Conservation (phyloP, 257 asterid species). For the Primulina huaijiensis region DNA sequence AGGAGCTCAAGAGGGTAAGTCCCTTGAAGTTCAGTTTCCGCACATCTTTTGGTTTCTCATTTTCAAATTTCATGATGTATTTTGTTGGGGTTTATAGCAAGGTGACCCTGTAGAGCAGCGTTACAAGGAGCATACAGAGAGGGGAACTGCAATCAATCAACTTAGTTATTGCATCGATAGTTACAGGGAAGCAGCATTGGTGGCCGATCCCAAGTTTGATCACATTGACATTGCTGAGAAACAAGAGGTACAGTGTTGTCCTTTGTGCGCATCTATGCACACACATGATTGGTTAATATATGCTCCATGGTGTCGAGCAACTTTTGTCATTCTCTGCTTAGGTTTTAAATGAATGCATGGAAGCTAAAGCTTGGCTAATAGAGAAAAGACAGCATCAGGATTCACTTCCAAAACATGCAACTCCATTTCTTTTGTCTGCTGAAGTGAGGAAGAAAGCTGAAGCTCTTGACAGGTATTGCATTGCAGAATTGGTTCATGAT, state of each 20-base stretch:
- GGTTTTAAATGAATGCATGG: not conserved
- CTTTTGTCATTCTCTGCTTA: not conserved
- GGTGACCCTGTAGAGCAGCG: conserved; percentile 66
- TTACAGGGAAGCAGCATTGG: conserved; percentile 81
- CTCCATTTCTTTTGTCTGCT: conserved; percentile 42
- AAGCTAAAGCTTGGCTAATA: conserved; percentile 5
- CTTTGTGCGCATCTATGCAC: not conserved
- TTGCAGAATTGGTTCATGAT: not conserved
- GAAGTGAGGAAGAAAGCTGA: conserved; percentile 48
- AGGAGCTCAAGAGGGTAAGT: conserved; percentile 66
- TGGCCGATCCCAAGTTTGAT: conserved; percentile 69
- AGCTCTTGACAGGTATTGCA: conserved; percentile 45
- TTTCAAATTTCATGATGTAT: not conserved
- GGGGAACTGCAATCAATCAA: conserved; percentile 72
- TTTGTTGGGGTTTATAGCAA: conserved; percentile 28
- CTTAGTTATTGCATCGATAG: conserved; percentile 60
- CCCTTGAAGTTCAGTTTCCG: not conserved
- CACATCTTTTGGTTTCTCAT: not conserved
- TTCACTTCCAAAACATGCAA: conserved; percentile 40
- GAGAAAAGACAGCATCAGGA: conserved; percentile 29
- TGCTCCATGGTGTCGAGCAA: not conserved
- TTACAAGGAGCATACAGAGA: conserved; percentile 66
- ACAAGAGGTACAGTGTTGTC: not conserved
- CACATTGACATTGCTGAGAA: conserved; percentile 32
- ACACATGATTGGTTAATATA: not conserved